These are phyloP conservation scores for Anthostomella pinea DNA, from an alignment of 2,329 filamentous ascomycete species.

Conservation along the genomic window DNA sequence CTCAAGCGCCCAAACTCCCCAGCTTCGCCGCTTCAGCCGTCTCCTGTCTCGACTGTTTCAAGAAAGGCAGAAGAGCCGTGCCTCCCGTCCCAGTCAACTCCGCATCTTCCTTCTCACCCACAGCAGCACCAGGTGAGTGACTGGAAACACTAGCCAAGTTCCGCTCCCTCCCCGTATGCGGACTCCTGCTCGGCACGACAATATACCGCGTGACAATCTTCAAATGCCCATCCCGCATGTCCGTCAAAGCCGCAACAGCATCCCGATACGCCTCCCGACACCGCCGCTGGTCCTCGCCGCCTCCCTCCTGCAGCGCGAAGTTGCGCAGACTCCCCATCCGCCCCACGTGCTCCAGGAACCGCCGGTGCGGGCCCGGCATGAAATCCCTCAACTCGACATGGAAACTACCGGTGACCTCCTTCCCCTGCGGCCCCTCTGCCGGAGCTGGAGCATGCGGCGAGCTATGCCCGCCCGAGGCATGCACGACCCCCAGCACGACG, in stretches of 20 bases:
- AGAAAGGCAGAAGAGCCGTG: conserved; percentile 81
- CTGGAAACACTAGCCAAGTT: conserved; percentile 48
- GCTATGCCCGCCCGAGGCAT: conserved; percentile 46
- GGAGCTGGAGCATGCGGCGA: conserved; percentile 19
- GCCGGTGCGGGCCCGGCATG: conserved; percentile 82
- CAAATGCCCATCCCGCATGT: conserved; percentile 82
- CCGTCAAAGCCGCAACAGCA: conserved; percentile 71
- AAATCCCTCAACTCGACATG: conserved; percentile 75
- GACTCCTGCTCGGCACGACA: conserved; percentile 64
- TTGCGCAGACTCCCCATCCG: conserved; percentile 71
- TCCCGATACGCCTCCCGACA: conserved; percentile 59
- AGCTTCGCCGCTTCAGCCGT: too few relatives aligned
- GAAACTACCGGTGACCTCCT: conserved; percentile 39
- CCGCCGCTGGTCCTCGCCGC: conserved; percentile 40
- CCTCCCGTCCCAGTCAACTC: conserved; percentile 81
- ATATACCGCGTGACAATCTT: conserved; percentile 90
- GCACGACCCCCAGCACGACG: conserved; percentile 78
- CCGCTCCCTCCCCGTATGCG: conserved; percentile 29
- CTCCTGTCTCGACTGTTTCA: too few relatives aligned
- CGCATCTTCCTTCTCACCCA: conserved; percentile 8
- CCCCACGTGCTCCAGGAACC: conserved; percentile 71
- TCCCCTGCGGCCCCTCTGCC: conserved; percentile 5
- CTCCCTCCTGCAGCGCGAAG: conserved; percentile 45
- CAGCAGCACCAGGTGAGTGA: too few relatives aligned
- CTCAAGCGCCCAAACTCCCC: too few relatives aligned